Evolutionary conservation across 768 basidiomycete genomes (phyloP).

Genomic region (Nidularia sp.): DNA sequence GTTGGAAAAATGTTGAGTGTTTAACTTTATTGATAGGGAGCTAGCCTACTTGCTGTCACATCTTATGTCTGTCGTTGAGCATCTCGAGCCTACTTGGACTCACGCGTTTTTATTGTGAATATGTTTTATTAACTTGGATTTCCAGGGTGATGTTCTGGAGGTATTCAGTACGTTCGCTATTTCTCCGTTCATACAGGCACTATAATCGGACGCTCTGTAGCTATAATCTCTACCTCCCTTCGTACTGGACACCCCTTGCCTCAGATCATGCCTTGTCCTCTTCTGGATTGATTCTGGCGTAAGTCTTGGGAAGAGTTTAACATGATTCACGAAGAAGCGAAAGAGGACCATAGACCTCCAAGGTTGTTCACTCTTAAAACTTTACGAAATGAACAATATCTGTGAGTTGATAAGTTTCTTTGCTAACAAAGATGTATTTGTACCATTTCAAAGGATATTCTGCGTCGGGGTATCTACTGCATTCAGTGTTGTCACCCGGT

Average conservation of each 20-base stretch:
- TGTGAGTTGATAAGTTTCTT: constrained; percentile 40
- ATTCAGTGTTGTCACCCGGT: constrained; percentile 61
- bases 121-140: constrained; percentile 70
- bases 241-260: constrained; percentile 73
- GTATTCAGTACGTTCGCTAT: constrained; percentile 25
- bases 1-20: not conserved
- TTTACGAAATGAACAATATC: constrained; percentile 72
- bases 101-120: constrained; percentile 72
- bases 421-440: not conserved
- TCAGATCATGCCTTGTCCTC: constrained; percentile 80
- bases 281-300: constrained; percentile 40
- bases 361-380: constrained; percentile 67
- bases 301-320: constrained; percentile 50
- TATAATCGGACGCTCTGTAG: constrained; percentile 23
- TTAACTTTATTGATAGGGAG: constrained; percentile 39
- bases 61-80: constrained; percentile 66
- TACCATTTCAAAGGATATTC: constrained; percentile 42
- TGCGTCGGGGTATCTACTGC: constrained; percentile 71
- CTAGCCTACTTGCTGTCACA: constrained; percentile 67
- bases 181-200: not conserved
- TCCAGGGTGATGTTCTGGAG: constrained; percentile 81
- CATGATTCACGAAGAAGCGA: constrained; percentile 66
- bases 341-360: constrained; percentile 74
- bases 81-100: constrained; percentile 75
- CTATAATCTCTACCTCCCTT: constrained; percentile 72